Percentiles rank a stretch among this genome's conserved stretches.
Evolutionary conservation across 1,284 basidiomycete genomes (phyloP).

Genomic region (Ustilago trichophora): DNA sequence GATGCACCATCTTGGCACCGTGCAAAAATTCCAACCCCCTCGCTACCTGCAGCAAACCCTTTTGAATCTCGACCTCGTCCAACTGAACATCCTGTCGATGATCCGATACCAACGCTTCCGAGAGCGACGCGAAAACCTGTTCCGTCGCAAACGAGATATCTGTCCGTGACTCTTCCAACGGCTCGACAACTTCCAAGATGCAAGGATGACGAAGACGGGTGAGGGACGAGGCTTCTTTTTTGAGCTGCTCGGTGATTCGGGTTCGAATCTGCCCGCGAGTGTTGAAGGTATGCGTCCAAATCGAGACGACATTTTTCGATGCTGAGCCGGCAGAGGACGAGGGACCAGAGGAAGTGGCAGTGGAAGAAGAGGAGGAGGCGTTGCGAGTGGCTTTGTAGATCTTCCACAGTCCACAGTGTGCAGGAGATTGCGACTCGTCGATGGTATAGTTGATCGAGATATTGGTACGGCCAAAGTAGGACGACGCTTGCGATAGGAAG

Average conservation of each 20-base stretch:
- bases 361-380: constrained; percentile 18
- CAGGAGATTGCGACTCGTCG: constrained; percentile 49
- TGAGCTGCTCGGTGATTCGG: constrained; percentile 55
- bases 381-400: constrained; percentile 57
- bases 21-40: constrained; percentile 93
- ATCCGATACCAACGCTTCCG: constrained; percentile 36
- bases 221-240: constrained; percentile 76
- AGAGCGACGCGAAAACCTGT: constrained; percentile 61
- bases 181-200: constrained; percentile 97
- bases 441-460: constrained; percentile 61
- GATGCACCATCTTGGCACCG: constrained; percentile 86
- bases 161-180: constrained; percentile 86
- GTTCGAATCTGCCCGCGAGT: constrained; percentile 40
- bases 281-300: constrained; percentile 58
- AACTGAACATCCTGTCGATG: constrained; percentile 52
- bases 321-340: constrained; percentile 4
- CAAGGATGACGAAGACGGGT: constrained; percentile 90
- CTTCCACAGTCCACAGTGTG: constrained; percentile 62
- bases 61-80: constrained; percentile 80
- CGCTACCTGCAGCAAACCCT: constrained; percentile 91
- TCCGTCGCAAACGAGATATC: constrained; percentile 94
- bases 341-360: constrained; percentile 1
- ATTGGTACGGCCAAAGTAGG: constrained; percentile 60
- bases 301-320: constrained; percentile 35
- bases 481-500: constrained; percentile 57